A percentile compares a stretch with the other conserved stretches of the same genome.
These are phyloP conservation scores for Ophiosphaerella korrae DNA, from an alignment of 2,329 filamentous ascomycete genomes.

Conservation along the genomic window DNA sequence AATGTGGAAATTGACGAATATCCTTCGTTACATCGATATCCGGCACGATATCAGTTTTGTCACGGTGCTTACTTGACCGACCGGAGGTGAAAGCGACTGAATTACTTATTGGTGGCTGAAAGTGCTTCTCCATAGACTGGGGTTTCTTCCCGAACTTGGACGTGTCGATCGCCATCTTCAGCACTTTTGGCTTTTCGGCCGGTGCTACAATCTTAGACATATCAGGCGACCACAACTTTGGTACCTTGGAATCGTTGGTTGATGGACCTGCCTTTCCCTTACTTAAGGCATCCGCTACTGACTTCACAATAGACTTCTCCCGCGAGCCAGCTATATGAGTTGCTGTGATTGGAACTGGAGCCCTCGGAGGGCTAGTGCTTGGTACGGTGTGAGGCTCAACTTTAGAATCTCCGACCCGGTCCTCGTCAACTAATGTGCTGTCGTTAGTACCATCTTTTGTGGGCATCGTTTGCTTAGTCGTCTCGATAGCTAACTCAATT, in stretches of 20 bases:
- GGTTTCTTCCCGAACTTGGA: conserved; percentile 28
- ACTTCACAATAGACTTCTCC: background rate
- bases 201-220: conserved; percentile 25
- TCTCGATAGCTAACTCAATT: background rate
- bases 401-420: no score
- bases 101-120: background rate
- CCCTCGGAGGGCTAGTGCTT: no score
- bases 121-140: background rate
- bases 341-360: background rate
- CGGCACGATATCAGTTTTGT: conserved; percentile 12
- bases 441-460: no score
- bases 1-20: conserved; percentile 28
- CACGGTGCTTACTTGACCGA: background rate
- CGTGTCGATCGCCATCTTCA: conserved; percentile 28
- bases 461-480: no score
- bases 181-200: conserved; percentile 22
- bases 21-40: conserved; percentile 16
- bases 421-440: no score
- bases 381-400: no score
- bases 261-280: background rate
- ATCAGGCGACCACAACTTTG: conserved; percentile 17
- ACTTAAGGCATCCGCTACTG: no score
- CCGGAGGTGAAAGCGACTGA: background rate
- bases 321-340: background rate
- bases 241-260: conserved; percentile 1